Evolutionary conservation across 257 asterid genomes (phyloP), one percentile per base, ranked within the genome.

Genomic region (Petunia secreta): DNA sequence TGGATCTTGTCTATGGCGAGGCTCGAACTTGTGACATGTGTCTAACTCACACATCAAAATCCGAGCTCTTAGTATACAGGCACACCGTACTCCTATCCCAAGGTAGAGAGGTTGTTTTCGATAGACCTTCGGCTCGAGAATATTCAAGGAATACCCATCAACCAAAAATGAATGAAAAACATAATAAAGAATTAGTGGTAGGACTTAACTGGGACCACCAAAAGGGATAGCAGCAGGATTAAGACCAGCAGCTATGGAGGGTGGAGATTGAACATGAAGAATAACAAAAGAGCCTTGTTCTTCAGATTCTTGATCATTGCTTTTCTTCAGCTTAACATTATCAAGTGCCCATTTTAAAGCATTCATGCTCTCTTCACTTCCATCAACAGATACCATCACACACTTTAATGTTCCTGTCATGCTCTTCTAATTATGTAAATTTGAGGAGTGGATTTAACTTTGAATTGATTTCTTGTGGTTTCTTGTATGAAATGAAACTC

Each of bases 291-390:
- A 82, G 4, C 85, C 82, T 7, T 80, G 48, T 5, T 76, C 79
- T 25, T 15, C 65, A 58, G 67, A 73, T 50, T 57, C 58, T 3
- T 34, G 38, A 44, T 77, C 69, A 53, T 78, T 63, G 40, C 88
- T 65, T 52, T 59, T 13, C 4, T 73, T 77, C 43, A 88, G 79
- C 83, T 83, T 88, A 65, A 88, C 52, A 39, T 88, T 88, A 8
- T 84, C 86, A 5, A 88, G 88, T 53, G 89, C 87, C 91, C 91
- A 88, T 16, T 80, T 88, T 39, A 88, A 83, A 7, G 84, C 91
- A 11, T 75, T 80, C 91, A 88, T 88, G 79, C 91, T 88, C 85
- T 88, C 89, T 57, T 88, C 89, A 80, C 89, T 86, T 13, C 87
- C 88, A 59, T 88, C 89, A 53, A 88, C 91, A 79, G 89, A 85